A percentile compares a stretch with the other conserved stretches of the same genome.
Conservation (phyloP, 257 asterid genomes). For the Fraxinus cuspidata region DNA sequence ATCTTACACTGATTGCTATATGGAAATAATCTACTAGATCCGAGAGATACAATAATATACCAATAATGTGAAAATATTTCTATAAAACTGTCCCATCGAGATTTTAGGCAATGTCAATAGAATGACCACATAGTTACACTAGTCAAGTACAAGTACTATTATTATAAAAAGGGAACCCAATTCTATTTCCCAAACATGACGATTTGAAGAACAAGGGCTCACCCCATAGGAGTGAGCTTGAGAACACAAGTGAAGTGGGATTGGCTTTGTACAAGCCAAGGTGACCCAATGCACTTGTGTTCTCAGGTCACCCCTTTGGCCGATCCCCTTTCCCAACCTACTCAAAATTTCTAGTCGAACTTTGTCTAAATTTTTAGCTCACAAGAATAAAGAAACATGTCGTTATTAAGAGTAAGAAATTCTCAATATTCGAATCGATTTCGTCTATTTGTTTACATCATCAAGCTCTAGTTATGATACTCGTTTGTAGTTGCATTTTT, state of each 20-base stretch:
- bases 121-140: slow-evolving; percentile 39
- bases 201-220: slow-evolving; percentile 20
- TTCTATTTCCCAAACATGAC: neutral
- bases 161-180: slow-evolving; percentile 5
- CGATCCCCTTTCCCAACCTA: slow-evolving; percentile 5
- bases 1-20: no score
- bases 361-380: neutral
- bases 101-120: slow-evolving; percentile 28
- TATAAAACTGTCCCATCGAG: slow-evolving; percentile 2
- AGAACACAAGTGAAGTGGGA: slow-evolving; percentile 41
- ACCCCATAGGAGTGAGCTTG: slow-evolving; percentile 44
- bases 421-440: neutral
- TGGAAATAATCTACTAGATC: no score
- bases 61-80: neutral
- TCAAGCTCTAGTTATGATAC: no score
- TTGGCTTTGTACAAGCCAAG: neutral
- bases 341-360: neutral
- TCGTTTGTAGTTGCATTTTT: no score
- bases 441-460: no score
- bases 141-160: neutral
- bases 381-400: neutral
- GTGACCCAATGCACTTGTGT: slow-evolving; percentile 36
- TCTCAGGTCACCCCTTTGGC: slow-evolving; percentile 65
- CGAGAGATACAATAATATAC: no score
- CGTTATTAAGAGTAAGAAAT: neutral